Percentiles rank a stretch among this genome's conserved stretches.
phyloP scores from a whole-genome alignment of 768 basidiomycete species.

The Suillus decipiens region DNA sequence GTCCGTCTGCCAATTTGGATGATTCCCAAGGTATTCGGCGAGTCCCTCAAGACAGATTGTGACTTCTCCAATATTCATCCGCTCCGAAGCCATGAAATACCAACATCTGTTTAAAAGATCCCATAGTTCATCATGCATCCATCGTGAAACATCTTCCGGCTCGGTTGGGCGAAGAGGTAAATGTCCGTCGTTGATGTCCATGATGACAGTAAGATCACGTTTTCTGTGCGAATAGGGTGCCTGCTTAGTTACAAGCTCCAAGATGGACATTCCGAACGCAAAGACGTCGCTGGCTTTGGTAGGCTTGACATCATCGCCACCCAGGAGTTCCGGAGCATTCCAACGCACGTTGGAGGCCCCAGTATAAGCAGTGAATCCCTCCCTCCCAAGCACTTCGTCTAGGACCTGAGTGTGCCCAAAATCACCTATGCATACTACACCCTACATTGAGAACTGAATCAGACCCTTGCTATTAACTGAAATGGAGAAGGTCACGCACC shows the following conservation, averaged over 20 bases:
- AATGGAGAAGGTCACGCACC: conserved; percentile 31
- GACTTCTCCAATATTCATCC: conserved; percentile 30
- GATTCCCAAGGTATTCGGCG: not conserved
- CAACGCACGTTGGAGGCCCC: conserved; percentile 51
- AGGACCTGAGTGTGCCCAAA: conserved; percentile 67
- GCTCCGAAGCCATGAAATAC: conserved; percentile 36
- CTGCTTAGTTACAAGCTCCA: conserved; percentile 56
- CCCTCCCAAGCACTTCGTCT: conserved; percentile 54
- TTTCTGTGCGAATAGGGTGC: conserved; percentile 51
- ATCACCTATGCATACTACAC: conserved; percentile 57
- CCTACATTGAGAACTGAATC: conserved; percentile 33
- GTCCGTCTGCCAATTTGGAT: not conserved
- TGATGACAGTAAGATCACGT: conserved; percentile 52
- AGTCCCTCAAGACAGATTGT: not conserved
- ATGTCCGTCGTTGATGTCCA: conserved; percentile 40
- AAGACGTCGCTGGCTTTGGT: conserved; percentile 56
- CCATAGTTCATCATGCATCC: conserved; percentile 54
- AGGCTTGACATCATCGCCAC: conserved; percentile 41
- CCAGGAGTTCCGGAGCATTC: conserved; percentile 61
- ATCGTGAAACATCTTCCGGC: conserved; percentile 29
- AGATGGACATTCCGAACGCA: conserved; percentile 59
- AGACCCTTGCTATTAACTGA: conserved; percentile 5
- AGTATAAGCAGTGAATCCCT: conserved; percentile 48
- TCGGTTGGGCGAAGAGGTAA: conserved; percentile 47
- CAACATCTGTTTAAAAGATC: conserved; percentile 47